These are phyloP conservation scores for Tuber borchii DNA, from an alignment of 495 filamentous ascomycete species.

Conservation along the genomic window DNA sequence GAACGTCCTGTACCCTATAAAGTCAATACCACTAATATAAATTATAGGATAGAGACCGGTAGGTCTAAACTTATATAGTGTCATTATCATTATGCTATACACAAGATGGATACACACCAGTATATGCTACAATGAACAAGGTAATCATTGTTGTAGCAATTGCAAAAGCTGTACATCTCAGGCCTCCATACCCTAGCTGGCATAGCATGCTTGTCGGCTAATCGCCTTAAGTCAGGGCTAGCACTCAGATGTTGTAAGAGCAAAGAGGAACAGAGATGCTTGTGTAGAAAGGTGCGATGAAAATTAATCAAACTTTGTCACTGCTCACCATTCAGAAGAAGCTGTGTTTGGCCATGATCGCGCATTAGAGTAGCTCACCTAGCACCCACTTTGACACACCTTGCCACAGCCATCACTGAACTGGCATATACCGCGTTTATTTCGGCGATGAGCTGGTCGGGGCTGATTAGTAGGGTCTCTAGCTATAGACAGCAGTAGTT, in stretches of 20 bases:
- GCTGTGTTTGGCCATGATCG: slow-evolving; percentile 58
- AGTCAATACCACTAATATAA: neutral
- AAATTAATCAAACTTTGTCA: no score
- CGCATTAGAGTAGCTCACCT: slow-evolving; percentile 48
- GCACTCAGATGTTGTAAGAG: slow-evolving; percentile 69
- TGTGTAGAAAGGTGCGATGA: no score
- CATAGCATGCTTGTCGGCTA: slow-evolving; percentile 69
- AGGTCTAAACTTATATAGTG: neutral
- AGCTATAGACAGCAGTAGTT: slow-evolving; percentile 41
- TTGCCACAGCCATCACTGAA: slow-evolving; percentile 69
- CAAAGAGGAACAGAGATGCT: slow-evolving; percentile 71
- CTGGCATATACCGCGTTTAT: slow-evolving; percentile 70
- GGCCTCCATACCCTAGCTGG: slow-evolving; percentile 79
- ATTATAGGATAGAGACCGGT: neutral
- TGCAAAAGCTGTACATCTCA: slow-evolving; percentile 71
- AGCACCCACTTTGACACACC: slow-evolving; percentile 65
- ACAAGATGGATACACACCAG: slow-evolving; percentile 72
- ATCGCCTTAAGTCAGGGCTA: slow-evolving; percentile 50
- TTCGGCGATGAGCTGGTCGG: slow-evolving; percentile 63
- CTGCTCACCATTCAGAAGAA: no score
- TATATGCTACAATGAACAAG: slow-evolving; percentile 68
- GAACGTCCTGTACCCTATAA: slow-evolving; percentile 63
- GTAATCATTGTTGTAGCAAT: slow-evolving; percentile 62
- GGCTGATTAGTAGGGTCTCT: slow-evolving; percentile 57
- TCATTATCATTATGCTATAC: slow-evolving; percentile 53